phyloP scores from a whole-genome alignment of 768 basidiomycete genomes.

The Tephrocybe sp. region DNA sequence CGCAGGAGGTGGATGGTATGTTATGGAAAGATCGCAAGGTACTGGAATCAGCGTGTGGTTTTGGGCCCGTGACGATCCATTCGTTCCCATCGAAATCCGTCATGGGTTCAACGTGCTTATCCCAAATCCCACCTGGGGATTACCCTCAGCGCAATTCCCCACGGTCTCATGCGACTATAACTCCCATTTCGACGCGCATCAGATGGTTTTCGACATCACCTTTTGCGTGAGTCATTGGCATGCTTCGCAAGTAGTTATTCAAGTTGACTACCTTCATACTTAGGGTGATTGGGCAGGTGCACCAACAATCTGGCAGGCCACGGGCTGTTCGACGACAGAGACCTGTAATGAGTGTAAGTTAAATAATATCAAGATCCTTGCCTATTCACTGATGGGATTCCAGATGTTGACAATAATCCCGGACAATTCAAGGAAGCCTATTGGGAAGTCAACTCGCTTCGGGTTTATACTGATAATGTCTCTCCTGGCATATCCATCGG shows the following conservation, averaged over 20 bases:
- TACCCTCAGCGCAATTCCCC: constrained; percentile 51
- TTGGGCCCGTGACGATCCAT: constrained; percentile 47
- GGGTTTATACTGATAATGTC: constrained; percentile 42
- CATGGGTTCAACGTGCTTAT: constrained; percentile 16
- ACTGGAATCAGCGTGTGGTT: constrained; percentile 63
- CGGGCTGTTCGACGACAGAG: constrained; percentile 37
- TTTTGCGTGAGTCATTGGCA: constrained; percentile 50
- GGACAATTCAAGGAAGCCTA: constrained; percentile 59
- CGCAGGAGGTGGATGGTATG: constrained; percentile 62
- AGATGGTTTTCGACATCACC: constrained; percentile 58
- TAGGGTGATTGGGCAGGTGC: constrained; percentile 58
- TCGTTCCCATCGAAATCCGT: constrained; percentile 43
- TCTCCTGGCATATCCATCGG: background rate
- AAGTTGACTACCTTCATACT: background rate
- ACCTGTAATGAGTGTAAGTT: constrained; percentile 49
- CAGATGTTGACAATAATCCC: constrained; percentile 64
- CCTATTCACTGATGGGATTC: background rate
- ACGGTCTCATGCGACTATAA: constrained; percentile 49
- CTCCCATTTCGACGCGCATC: constrained; percentile 51
- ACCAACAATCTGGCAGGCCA: constrained; percentile 27
- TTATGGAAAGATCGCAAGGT: constrained; percentile 38
- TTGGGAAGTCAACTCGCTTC: constrained; percentile 66
- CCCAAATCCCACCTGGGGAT: constrained; percentile 36
- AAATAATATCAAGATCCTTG: background rate
- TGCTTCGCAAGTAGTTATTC: background rate